Evolutionary conservation across 306 rosid genomes (phyloP), one percentile per base, ranked within the genome.

Genomic region (Vigna mungo): DNA sequence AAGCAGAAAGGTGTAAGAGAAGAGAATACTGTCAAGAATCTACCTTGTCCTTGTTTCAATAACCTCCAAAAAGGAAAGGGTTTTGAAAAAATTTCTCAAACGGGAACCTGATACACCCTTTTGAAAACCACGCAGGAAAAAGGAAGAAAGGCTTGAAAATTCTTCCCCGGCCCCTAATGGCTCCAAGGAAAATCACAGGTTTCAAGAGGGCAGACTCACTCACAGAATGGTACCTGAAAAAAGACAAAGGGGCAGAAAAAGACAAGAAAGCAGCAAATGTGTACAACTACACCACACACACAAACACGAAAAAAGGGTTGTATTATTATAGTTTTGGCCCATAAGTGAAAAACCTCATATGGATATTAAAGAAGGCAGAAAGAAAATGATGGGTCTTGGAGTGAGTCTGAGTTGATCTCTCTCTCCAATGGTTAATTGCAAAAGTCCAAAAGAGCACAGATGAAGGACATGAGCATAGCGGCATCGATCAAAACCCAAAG

Each of bases 121-220:
- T 68, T 69, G 63, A 80, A 85, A 64, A 64, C 56, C 85, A 84
- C 41, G 80, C 63, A 76, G 65, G 81, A 80, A 56, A 77, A 69
- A 79, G 79, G 61, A 74, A 21, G 74, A 15, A 82, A 78, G 85
- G 85, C 77, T 78, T 49, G 81, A 37, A 76, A 80, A 34, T 43
- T 51, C 78, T 69, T 71, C 32, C 79, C 41, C 69, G 62, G 67
- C 47, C 73, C 80, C 66, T 55, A 83, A 81, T 81, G 62, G 68
- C 89, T 80, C 90, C 88, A 88, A 84, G 76, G 84, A 83, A 75
- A 79, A 82, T 85, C 89, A 84, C 96, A 87, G 76, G 83, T 87
- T 79, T 84, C 88, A 89, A 88, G 81, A 61, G 74, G 63, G 58
- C 55, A 67, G 72, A 41, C 73, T 60, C 75, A 77, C 84, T 54